These are phyloP conservation scores for Juncus effusus DNA, from an alignment of 176 grass and related monocot genomes.

Conservation along the genomic window DNA sequence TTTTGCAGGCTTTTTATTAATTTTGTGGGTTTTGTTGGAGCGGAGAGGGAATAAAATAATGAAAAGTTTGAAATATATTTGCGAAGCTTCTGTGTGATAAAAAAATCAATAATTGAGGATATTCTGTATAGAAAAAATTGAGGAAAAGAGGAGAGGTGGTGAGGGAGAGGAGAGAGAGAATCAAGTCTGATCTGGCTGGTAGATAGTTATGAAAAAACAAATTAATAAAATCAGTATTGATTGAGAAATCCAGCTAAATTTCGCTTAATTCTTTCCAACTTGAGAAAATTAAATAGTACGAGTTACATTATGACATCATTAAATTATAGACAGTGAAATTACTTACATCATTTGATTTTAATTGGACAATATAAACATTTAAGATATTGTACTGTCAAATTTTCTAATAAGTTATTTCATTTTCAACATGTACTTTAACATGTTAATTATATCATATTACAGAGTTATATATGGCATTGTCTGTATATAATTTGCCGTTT, in stretches of 20 bases:
- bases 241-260: background rate
- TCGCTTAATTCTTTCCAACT: background rate
- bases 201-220: conserved; percentile 5
- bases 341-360: background rate
- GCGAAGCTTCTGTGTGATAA: conserved; percentile 31
- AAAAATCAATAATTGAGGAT: conserved; percentile 7
- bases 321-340: background rate
- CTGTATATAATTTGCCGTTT: too few species aligned
- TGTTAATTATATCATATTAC: background rate
- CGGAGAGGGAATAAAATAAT: conserved; percentile 33
- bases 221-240: conserved; percentile 6
- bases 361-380: background rate
- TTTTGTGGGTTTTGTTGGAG: conserved; percentile 15
- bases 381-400: too few species aligned
- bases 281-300: background rate
- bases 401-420: background rate
- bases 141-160: background rate
- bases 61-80: conserved; percentile 20
- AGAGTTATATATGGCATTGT: background rate
- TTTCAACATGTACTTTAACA: background rate
- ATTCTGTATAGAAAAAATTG: background rate
- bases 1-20: background rate
- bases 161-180: background rate
- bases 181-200: background rate
- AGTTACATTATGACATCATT: background rate